Base-by-base conservation (phyloP, 371 early-diverging fungal genomes). In the Syncephalis fuscata region DNA sequence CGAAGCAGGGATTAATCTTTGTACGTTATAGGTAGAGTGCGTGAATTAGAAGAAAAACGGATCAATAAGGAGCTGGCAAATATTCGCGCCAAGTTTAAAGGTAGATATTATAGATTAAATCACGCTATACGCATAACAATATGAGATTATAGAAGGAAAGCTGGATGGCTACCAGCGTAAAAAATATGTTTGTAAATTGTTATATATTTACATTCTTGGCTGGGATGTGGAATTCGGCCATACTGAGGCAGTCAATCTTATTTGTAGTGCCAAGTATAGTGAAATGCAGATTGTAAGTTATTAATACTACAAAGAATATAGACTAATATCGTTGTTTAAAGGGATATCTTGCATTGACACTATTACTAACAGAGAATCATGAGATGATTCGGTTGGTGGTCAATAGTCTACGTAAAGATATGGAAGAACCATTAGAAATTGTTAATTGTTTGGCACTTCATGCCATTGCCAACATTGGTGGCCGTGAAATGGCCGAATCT, bases 31-130 rank as follows among this genome's bases (percentile, higher is more conserved):
- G 96, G 96, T 63, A 85, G 94, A 40, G 87, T 91, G 38, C 74
- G 87, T 42, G 98, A 96, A 56, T 72, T 86, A 45, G 98, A 97
- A 60, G 93, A 93, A 63, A 90, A 91, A 65, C 71, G 98, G 45
- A 87, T 97, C 54, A 96, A 97, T 70, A 96, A 94, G 61, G 98
- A 97, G 68, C 76, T 97, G 74, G 94, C 95, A 52, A 94, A 97
- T 67, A 96, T 96, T 56, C 76, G 98, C 15, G 69, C 88, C 15
- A 95, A 97, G 65, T 97, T 97, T 68, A 92, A 92, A 75, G 91
- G 92, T 91, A 60, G 46, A 11, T 22, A 23, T 15, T 8, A 27
- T 17, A 46, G 15, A 37, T 45, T 49, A 20, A 15, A n/a, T n/a
- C n/a, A n/a, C n/a, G n/a, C n/a, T n/a, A n/a, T n/a, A n/a, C n/a